Evolutionary conservation across 2,329 filamentous ascomycete genomes (phyloP), one percentile per base, ranked within the genome.

Genomic region (Aspergillus sp.): DNA sequence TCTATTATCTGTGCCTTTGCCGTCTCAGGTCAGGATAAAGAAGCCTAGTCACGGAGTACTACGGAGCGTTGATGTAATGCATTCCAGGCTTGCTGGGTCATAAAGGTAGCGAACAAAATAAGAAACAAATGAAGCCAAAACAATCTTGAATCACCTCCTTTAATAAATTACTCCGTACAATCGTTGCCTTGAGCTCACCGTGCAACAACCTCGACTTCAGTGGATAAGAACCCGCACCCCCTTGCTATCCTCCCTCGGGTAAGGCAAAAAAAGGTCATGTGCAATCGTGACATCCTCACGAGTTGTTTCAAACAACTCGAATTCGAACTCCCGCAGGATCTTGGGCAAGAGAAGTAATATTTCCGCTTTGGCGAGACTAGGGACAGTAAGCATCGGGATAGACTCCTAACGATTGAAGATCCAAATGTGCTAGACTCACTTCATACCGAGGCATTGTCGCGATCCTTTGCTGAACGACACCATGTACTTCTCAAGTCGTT

Each of bases 401-500:
- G 5, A 20, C 0, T 2, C 1, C 20, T 1, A 29, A 18, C 14
- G 7, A 16, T 36, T 36, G 11, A 36, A 10, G 14, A 5, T 10
- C 11, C 10, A 36, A 36, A 14, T 16, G 11, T 0, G 32, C 10
- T 12, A 14, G 5, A 39, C 62, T 7, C 62, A 72, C 71, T 82
- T 80, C 39, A 79, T 78, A 11, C 81, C 81, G 12, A 80, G 68
- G 57, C 81, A 83, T 65, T 78, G 77, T n/a, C 80, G 69, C 1
- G 73, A 77, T 0, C 81, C 81, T 45, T 71, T 74, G 53, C 69
- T 72, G 56, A 81, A 80, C 0, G 73, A 63, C 7, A 79, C 71
- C 32, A 79, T 59, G 55, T 76, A 78, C 29, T 68, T 72, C 24
- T 75, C 67, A 4, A 77, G 67, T 4, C 71, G 66, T 18, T 73